Evolutionary conservation across 768 basidiomycete species (phyloP).

Genomic region (Leccinellum luteum): DNA sequence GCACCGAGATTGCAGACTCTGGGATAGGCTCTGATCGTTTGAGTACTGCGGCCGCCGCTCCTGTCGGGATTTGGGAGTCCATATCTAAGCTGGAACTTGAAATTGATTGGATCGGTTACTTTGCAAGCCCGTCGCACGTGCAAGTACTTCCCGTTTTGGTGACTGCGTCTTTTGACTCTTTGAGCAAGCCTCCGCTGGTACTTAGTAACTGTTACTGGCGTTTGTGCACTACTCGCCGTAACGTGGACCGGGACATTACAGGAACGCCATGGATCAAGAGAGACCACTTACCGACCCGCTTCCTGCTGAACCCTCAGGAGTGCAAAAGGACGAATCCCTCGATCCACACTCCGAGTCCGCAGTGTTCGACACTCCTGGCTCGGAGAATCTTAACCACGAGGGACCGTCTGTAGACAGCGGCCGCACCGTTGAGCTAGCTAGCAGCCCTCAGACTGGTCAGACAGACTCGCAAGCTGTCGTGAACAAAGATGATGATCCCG

Average conservation of each 20-base stretch:
- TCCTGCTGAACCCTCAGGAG: background rate
- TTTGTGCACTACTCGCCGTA: background rate
- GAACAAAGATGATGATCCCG: background rate
- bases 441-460: background rate
- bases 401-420: background rate
- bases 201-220: background rate
- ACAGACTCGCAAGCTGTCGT: conserved; percentile 3
- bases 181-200: background rate
- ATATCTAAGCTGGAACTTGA: conserved; percentile 6
- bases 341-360: conserved; percentile 7
- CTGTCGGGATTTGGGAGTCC: conserved; percentile 42
- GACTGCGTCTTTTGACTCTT: background rate
- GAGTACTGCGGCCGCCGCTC: conserved; percentile 73
- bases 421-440: background rate
- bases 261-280: conserved; percentile 19
- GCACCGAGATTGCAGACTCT: conserved; percentile 62
- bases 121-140: conserved; percentile 1
- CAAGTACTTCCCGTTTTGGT: conserved; percentile 27
- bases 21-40: conserved; percentile 73
- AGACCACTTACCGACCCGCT: conserved; percentile 4
- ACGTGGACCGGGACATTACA: background rate
- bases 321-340: conserved; percentile 6
- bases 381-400: background rate
- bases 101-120: conserved; percentile 5
- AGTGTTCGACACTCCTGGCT: conserved; percentile 1